These are phyloP conservation scores for Vaccinium macrocarpon DNA, from an alignment of 148 eudicot species.

Conservation along the genomic window DNA sequence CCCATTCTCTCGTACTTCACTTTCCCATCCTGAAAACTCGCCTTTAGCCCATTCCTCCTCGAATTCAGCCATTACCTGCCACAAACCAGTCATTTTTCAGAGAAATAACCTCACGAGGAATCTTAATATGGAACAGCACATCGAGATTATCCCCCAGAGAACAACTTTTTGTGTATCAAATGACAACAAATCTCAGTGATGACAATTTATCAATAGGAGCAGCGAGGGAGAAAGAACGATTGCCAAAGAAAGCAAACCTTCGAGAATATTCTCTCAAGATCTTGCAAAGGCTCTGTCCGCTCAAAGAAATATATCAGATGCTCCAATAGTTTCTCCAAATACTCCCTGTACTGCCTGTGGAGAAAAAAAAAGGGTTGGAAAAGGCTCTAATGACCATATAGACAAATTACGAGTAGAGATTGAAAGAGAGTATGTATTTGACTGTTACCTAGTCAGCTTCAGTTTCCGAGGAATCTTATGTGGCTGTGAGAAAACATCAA, in stretches of 20 bases:
- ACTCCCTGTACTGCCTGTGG: slow-evolving; percentile 79
- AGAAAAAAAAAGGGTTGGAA: slow-evolving; percentile 6
- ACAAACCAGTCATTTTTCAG: neutral
- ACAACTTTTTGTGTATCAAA: neutral
- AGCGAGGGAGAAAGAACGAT: neutral
- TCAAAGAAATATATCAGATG: slow-evolving; percentile 76
- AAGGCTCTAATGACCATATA: neutral
- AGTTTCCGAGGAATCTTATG: slow-evolving; percentile 63
- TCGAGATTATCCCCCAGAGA: neutral
- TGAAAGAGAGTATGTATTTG: neutral
- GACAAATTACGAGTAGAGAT: neutral
- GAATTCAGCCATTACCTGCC: slow-evolving; percentile 75
- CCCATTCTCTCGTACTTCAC: slow-evolving; percentile 59
- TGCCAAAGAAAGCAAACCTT: slow-evolving; percentile 34
- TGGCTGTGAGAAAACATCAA: slow-evolving; percentile 63
- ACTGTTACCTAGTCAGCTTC: slow-evolving; percentile 61
- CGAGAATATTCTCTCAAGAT: slow-evolving; percentile 84
- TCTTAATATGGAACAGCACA: neutral
- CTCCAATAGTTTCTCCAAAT: slow-evolving; percentile 69
- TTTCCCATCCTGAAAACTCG: slow-evolving; percentile 78
- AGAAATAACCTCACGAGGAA: neutral
- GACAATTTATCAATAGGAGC: neutral
- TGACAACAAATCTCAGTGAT: slow-evolving; percentile 16
- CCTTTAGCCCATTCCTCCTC: slow-evolving; percentile 87
- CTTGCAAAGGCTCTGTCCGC: slow-evolving; percentile 91